Evolutionary conservation across 345 rosid genomes (phyloP), one percentile per base, ranked within the genome.

Genomic region (Passiflora organensis): DNA sequence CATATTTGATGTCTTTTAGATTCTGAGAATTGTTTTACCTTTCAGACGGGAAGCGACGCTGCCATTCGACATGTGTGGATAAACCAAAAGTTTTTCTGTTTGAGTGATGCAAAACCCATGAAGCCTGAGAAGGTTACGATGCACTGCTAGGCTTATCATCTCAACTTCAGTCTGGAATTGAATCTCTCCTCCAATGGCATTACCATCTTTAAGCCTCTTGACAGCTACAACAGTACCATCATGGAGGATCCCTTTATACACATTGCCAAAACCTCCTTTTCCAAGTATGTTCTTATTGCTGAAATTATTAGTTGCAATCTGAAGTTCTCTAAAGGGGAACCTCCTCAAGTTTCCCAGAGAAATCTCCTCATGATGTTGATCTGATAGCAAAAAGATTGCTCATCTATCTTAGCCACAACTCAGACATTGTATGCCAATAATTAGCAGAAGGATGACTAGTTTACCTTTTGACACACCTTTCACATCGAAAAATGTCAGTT

Each of bases 111-210:
- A 86, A 58, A 88, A 88, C n/a, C 99, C 99, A 2, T 86, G 82
- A 10, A 88, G 85, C 62, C 93, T 78, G 16, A 93, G 95, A 65
- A 93, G 82, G 74, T 93, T 86, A 6, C 99, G 81, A 49, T 93
- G 99, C 42, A 93, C 95, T 0, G 99, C 99, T 59, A 93, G 77
- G 76, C 99, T 88, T 70, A 88, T 93, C 93, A 88, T 88, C 78
- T 93, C 99, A 44, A 93, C 95, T 74, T 93, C 99, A 10, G 95
- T 86, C 68, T 83, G 95, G 78, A 86, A 86, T 57, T 86, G 95
- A 38, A 82, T 77, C 79, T 83, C 91, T 48, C 95, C 95, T 22
- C 95, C 95, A 19, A 70, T 73, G 16, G 91, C 82, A 58, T 72
- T 79, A 15, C 84, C 99, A 39, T 93, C 99, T 63, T 82, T 93